Conservation (phyloP, 2,329 filamentous ascomycete species). For the Hyphodiscus sp. region DNA sequence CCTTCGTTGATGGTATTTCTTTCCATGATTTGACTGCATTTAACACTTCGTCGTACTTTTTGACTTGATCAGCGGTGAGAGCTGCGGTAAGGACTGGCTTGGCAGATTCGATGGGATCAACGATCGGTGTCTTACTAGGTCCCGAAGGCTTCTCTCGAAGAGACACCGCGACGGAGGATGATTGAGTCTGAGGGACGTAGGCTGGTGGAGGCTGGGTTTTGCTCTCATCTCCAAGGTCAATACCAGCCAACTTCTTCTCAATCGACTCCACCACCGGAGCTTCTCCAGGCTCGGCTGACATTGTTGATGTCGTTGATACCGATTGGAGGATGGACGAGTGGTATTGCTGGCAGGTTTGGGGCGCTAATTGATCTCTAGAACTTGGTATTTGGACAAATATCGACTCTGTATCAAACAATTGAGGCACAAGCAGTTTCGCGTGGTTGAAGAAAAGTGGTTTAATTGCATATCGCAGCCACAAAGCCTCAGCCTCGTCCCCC, state of each 20-base stretch:
- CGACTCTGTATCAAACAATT: neutral
- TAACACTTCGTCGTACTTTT: conserved; percentile 76
- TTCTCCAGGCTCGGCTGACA: conserved; percentile 3
- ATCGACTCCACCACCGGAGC: neutral
- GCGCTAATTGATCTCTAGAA: neutral
- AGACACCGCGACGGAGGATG: conserved; percentile 16
- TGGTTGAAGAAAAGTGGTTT: neutral
- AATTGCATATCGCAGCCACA: neutral
- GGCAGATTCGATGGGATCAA: conserved; percentile 20
- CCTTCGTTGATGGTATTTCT: conserved; percentile 57
- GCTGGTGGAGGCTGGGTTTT: neutral
- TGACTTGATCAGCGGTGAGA: conserved; percentile 69
- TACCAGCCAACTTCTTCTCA: conserved; percentile 5
- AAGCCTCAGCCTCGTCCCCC: neutral
- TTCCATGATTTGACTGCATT: conserved; percentile 64
- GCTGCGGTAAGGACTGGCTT: conserved; percentile 43
- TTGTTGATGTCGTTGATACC: neutral
- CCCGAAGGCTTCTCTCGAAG: conserved; percentile 29
- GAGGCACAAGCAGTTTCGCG: neutral
- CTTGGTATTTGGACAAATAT: neutral
- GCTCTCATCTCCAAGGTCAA: neutral
- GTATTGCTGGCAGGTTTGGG: neutral
- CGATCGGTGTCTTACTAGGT: conserved; percentile 34
- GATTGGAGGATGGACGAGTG: neutral
- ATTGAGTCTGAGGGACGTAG: neutral